These are phyloP conservation scores for Leccinum subspadiceum DNA, from an alignment of 1,284 basidiomycete species.

Conservation along the genomic window DNA sequence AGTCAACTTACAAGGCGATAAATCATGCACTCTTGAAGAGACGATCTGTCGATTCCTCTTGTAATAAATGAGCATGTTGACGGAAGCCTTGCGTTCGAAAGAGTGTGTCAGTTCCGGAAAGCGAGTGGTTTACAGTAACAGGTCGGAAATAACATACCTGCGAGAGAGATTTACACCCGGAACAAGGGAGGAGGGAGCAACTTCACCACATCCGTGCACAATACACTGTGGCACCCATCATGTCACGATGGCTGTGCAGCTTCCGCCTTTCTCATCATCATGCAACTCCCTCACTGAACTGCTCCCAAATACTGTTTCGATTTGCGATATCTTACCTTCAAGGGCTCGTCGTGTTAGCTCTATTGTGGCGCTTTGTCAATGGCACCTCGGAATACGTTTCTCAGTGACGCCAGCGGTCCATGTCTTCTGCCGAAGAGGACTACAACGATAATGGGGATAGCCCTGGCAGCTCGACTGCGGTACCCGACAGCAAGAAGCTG, in stretches of 20 bases:
- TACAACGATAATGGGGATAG: conserved; percentile 34
- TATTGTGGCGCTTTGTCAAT: not conserved
- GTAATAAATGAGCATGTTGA: conserved; percentile 79
- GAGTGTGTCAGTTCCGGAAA: too few relatives aligned
- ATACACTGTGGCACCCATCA: too few relatives aligned
- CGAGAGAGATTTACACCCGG: too few relatives aligned
- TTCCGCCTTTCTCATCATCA: not conserved
- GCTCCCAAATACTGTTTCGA: not conserved
- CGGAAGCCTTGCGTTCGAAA: conserved; percentile 28
- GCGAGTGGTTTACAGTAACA: too few relatives aligned
- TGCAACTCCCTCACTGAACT: not conserved
- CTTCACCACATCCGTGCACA: too few relatives aligned
- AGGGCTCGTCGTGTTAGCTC: not conserved
- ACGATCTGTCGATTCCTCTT: conserved; percentile 79
- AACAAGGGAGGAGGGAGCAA: too few relatives aligned
- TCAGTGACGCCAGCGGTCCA: not conserved
- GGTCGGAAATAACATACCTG: too few relatives aligned
- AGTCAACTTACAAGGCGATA: not conserved
- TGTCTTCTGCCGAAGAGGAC: conserved; percentile 39
- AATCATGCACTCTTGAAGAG: conserved; percentile 88
- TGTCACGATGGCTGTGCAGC: not conserved
- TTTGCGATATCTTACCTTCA: not conserved
- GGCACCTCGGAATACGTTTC: not conserved
- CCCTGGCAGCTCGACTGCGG: not conserved
- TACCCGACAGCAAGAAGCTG: conserved; percentile 53